Evolutionary conservation across 495 filamentous ascomycete genomes (phyloP).

Genomic region (Podospora pseudocomata): DNA sequence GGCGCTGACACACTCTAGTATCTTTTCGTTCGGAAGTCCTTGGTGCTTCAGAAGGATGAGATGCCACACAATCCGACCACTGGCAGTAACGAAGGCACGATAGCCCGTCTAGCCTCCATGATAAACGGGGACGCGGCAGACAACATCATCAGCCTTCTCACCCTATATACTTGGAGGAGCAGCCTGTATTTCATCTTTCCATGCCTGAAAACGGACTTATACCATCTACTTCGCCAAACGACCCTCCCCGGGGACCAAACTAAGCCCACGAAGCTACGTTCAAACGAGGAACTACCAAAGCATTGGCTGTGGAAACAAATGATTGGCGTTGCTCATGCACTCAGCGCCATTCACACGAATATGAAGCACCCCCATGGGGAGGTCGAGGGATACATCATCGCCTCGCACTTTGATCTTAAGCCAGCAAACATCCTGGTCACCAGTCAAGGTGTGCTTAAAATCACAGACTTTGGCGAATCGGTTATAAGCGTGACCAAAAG

Average conservation of each 20-base stretch:
- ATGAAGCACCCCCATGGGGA: background rate
- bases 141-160: background rate
- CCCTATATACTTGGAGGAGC: background rate
- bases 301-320: constrained; percentile 6
- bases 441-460: background rate
- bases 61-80: background rate
- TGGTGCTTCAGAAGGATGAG: background rate
- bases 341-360: background rate
- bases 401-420: background rate
- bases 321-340: background rate
- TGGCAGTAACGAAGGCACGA: background rate
- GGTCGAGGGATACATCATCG: background rate
- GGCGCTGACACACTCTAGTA: background rate
- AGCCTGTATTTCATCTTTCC: background rate
- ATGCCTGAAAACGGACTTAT: background rate
- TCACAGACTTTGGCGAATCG: background rate
- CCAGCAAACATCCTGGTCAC: background rate
- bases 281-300: background rate
- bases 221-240: background rate
- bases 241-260: background rate
- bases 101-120: background rate
- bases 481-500: background rate
- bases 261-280: background rate
- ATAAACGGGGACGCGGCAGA: background rate
- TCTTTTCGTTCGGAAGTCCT: background rate